Conservation (phyloP, 2,329 filamentous ascomycete species). For the Trichoderma atroviride region DNA sequence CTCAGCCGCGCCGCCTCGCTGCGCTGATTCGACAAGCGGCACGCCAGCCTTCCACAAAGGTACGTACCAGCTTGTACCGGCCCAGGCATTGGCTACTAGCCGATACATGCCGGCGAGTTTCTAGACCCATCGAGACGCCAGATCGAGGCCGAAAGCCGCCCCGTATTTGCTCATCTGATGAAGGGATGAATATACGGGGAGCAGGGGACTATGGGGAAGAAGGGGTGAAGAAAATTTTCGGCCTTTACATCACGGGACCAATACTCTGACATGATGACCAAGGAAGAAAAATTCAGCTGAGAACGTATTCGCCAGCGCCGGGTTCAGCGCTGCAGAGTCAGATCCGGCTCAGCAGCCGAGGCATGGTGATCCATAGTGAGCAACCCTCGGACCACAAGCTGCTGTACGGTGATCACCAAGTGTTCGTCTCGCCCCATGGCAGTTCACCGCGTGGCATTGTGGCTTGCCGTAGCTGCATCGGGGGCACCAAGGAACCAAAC, state of each 20-base stretch:
- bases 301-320: neutral
- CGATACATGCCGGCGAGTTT: conserved; percentile 14
- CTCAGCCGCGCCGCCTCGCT: conserved; percentile 21
- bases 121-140: conserved; percentile 6
- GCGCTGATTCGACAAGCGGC: conserved; percentile 3
- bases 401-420: conserved; percentile 4
- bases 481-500: neutral
- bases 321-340: neutral
- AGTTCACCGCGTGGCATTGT: conserved; percentile 22
- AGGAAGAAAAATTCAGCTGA: neutral
- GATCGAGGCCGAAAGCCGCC: conserved; percentile 18
- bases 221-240: conserved; percentile 8
- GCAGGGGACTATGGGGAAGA: conserved; percentile 19
- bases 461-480: conserved; percentile 23
- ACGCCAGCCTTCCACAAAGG: neutral
- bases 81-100: conserved; percentile 8
- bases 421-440: conserved; percentile 1
- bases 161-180: conserved; percentile 26
- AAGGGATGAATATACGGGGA: conserved; percentile 21
- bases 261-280: conserved; percentile 7
- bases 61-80: conserved; percentile 1
- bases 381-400: neutral
- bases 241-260: conserved; percentile 21
- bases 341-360: conserved; percentile 23
- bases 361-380: neutral